Base-by-base conservation (phyloP, 495 filamentous ascomycete genomes). In the Podospora pseudocomata region DNA sequence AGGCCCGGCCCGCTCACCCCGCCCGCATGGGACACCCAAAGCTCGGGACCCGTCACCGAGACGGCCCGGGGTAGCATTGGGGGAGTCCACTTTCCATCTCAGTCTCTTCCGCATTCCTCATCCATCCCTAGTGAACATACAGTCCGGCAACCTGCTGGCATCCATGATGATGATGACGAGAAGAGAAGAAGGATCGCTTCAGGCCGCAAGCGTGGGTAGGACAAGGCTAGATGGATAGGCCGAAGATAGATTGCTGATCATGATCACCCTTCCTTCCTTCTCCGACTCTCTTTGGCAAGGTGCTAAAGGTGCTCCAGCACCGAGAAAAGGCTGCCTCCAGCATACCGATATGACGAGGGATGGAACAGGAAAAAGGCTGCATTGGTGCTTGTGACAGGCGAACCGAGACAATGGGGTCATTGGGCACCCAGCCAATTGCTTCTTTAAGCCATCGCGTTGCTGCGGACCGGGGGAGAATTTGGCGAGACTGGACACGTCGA, bases 371-470 rank as follows among this genome's bases (percentile, higher is more conserved):
- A 60, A 60, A 60, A 23, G 23, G 26, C 18, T 56, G 54, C 19
- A 60, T 28, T 61, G 55, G n/a, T 58, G n/a, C 55, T 58, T n/a
- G 55, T 58, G 55, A 58, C 55, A 58, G 55, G n/a, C 20, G 59
- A 61, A 18, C 20, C 27, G 59, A 61, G 59, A 61, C 59, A 61
- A 61, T 61, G 32, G 59, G 59, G 59, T 32, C 20, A 61, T 58
- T 58, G 55, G 55, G 55, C 55, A 58, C 18, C 55, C 55, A 58
- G 23, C 23, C 55, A 26, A 58, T 49, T 49, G 39, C 39, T 49
- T 49, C 39, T 49, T 49, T 11, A 49, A 49, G 39, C 39, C 39
- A 49, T 49, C 13, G 39, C 39, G 9, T 49, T 49, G 39, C 13
- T 13, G 13, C 39, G 39, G 39, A 16, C 39, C 39, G 39, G 39